Evolutionary conservation across 257 asterid genomes (phyloP), one percentile per base, ranked within the genome.

Genomic region (Solanum pinnatisectum): DNA sequence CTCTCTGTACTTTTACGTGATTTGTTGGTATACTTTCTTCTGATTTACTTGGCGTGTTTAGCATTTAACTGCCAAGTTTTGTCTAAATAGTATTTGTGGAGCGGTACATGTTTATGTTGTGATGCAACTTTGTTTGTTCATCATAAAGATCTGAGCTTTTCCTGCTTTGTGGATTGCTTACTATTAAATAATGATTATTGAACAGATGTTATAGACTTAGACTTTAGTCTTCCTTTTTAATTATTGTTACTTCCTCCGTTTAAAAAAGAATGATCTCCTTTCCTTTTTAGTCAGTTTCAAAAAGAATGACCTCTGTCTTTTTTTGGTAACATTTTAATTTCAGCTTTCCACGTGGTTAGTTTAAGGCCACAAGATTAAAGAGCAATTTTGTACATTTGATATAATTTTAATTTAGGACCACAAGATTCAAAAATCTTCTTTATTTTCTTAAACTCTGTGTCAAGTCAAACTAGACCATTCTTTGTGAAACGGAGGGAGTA

Each of bases 141-240:
- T 22, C 6, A 20, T 39, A 76, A 39, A 77, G 84, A 39, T 39
- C 59, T 23, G 14, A 39, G 10, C 13, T 39, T 77, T 39, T 39
- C 33, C 59, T 77, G 84, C 59, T 77, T 39, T 77, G 4, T 0
- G 59, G 4, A 36, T n/a, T 74, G 56, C 56, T 46, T 46, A 13
- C 56, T 46, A 46, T 46, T 46, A 0, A 46, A 46, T 23, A 37
- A 37, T 76, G 20, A 76, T 76, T 23, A 22, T 76, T 76, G 23
- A 39, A 22, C 83, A 37, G 18, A 11, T 76, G 32, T 22, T 76
- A 6, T 22, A 39, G 83, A 72, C 44, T 79, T 30, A 35, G 79
- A 85, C 86, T 86, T 44, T 72, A 68, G 85, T 83, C 59, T 71
- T 71, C 87, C 78, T 72, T 59, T 88, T 37, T 87, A 83, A 85